phyloP scores from a whole-genome alignment of 805 yeast genomes.

The Yamadazyma olivae region DNA sequence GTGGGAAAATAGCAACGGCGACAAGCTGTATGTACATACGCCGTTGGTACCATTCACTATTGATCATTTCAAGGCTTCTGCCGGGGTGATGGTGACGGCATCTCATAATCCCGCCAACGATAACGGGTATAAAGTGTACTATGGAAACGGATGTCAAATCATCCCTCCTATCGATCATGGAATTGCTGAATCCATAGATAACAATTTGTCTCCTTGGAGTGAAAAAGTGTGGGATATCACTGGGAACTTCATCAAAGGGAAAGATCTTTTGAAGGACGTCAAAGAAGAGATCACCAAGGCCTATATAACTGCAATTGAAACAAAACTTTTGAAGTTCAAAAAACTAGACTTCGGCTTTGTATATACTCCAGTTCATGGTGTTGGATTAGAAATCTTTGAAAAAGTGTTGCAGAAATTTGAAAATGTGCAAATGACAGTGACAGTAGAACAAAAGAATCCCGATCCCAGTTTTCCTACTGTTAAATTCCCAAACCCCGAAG shows the following conservation, averaged over 20 bases:
- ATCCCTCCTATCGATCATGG: conserved; percentile 84
- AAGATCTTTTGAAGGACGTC: conserved; percentile 33
- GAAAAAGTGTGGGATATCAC: conserved; percentile 46
- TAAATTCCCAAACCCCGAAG: conserved; percentile 93
- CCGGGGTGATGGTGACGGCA: conserved; percentile 92
- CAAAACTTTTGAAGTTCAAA: conserved; percentile 26
- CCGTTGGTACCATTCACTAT: conserved; percentile 92
- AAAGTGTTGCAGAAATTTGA: conserved; percentile 29
- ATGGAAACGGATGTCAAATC: conserved; percentile 92
- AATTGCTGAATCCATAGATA: conserved; percentile 63
- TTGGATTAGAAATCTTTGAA: conserved; percentile 65
- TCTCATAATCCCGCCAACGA: conserved; percentile 84
- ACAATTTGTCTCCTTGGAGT: conserved; percentile 60
- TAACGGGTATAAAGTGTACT: conserved; percentile 93
- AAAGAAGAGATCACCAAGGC: conserved; percentile 39
- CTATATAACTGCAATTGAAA: conserved; percentile 34
- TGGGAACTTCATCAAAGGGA: conserved; percentile 29
- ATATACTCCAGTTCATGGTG: conserved; percentile 96
- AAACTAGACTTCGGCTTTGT: conserved; percentile 48
- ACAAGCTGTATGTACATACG: conserved; percentile 55
- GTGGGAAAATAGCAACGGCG: conserved; percentile 1
- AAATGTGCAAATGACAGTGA: conserved; percentile 32
- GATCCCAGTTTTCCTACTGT: conserved; percentile 89
- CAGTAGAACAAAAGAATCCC: conserved; percentile 60
- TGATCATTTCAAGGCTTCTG: conserved; percentile 57